Conservation (phyloP, 2,329 filamentous ascomycete genomes). For the Colletotrichum costaricense region DNA sequence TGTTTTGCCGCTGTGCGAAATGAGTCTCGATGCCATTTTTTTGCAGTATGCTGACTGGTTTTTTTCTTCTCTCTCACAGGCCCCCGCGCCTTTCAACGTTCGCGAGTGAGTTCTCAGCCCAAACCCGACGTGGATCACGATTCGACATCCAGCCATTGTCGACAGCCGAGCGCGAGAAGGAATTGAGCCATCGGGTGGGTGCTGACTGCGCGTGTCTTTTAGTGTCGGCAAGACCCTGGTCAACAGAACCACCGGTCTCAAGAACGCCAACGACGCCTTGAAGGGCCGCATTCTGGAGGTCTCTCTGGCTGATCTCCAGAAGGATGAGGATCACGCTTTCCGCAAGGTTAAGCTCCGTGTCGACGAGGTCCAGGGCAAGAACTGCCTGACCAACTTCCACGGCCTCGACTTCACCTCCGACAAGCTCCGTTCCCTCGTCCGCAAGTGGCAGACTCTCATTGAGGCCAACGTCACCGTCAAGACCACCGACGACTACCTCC, state of each 20-base stretch:
- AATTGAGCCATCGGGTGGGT: not conserved
- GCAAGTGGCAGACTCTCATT: slow-evolving; percentile 99
- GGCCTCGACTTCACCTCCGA: slow-evolving; percentile 99
- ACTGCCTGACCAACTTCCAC: slow-evolving; percentile 99
- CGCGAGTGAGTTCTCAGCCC: slow-evolving; percentile 82
- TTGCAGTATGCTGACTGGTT: slow-evolving; percentile 26
- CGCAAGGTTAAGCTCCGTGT: slow-evolving; percentile 99
- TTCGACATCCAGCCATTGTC: not conserved
- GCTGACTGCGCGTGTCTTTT: slow-evolving; percentile 37
- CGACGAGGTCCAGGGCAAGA: slow-evolving; percentile 99
- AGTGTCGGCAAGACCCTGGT: slow-evolving; percentile 99
- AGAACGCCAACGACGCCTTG: slow-evolving; percentile 99
- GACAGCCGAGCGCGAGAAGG: not conserved
- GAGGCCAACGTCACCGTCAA: slow-evolving; percentile 99
- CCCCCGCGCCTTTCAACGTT: slow-evolving; percentile 93
- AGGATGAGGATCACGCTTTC: slow-evolving; percentile 99
- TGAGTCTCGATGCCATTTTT: slow-evolving; percentile 35
- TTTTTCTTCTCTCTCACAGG: slow-evolving; percentile 59
- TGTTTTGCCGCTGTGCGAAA: slow-evolving; percentile 20
- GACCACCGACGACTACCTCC: slow-evolving; percentile 99
- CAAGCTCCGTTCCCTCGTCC: slow-evolving; percentile 98
- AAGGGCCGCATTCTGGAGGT: slow-evolving; percentile 99
- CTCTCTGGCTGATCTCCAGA: slow-evolving; percentile 98
- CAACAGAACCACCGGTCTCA: slow-evolving; percentile 99
- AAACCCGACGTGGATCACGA: slow-evolving; percentile 23